A percentile compares a stretch with the other conserved stretches of the same genome.
phyloP scores from a whole-genome alignment of 345 rosid species.

The Eucalyptus regnans region DNA sequence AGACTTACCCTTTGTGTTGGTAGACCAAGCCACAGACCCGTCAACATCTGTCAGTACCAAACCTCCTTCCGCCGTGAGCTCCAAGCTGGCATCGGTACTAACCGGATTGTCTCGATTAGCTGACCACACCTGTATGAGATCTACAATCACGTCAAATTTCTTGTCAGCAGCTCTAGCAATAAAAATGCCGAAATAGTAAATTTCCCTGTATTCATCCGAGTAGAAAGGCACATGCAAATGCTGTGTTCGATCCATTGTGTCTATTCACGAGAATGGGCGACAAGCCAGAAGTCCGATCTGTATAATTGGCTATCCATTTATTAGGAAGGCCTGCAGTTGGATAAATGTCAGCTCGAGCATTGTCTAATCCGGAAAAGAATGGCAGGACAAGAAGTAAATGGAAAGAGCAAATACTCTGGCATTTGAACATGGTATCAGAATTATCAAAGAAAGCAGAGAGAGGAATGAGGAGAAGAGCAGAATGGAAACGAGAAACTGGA shows the following conservation, averaged over 20 bases:
- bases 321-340: neutral
- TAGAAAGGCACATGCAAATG: neutral
- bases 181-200: neutral
- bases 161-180: accelerated
- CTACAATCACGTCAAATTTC: neutral
- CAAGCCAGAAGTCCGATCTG: no score
- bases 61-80: neutral
- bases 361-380: neutral
- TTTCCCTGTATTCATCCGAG: neutral
- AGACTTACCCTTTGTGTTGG: neutral
- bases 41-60: neutral
- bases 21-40: neutral
- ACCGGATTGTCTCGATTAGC: constrained; percentile 6
- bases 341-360: neutral
- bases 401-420: neutral
- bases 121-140: neutral
- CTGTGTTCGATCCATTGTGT: neutral
- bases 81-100: neutral
- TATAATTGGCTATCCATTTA: neutral
- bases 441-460: neutral
- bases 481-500: neutral
- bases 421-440: neutral
- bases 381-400: neutral
- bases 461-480: neutral
- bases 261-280: neutral